Evolutionary conservation across 75 land plant species (phyloP), one percentile per base, ranked within the genome.

Genomic region (Pinus tabuliformis): DNA sequence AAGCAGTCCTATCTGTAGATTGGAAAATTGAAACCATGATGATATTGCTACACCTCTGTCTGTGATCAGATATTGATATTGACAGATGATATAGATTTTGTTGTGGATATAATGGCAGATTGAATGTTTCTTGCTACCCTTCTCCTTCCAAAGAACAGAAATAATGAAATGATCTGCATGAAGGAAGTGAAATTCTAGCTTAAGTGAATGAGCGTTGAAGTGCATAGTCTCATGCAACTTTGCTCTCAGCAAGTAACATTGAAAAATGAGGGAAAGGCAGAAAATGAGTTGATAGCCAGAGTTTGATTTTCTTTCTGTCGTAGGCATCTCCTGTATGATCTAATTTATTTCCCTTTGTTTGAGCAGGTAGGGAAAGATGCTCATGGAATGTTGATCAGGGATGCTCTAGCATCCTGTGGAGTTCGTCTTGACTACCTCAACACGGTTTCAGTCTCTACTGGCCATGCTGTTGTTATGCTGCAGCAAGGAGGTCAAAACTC

Each of bases 381-480:
- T 2, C 83, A 94, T 80, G 99, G 96, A 74, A 81, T 39, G 39
- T 63, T 96, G 77, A 78, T 94, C 26, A 70, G 83, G 54, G 93
- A 92, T 39, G 89, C 98, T 6, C 78, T 96, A 7, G 61, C 37
- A 37, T 73, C 77, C 13, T 85, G 86, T 66, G 98, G 98, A 2
- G 98, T 96, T 13, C 37, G 66, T 0, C 59, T 96, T 26, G 98
- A 94, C 45, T 73, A 82, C 75, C 59, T 94, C 57, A 82, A 73
- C 36, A 68, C 77, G 18, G 86, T 90, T 61, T 57, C 61, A 17
- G 95, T 61, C 52, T 91, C 99, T 1, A 94, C 99, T 28, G 99
- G 99, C 42, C 97, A 96, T 76, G 99, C 99, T 56, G 93, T 94
- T 72, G 99, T 96, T 62, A 96, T 96, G 98, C 82, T 96, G 20